A percentile compares a stretch with the other conserved stretches of the same genome.
Conservation (phyloP, 768 basidiomycete genomes). For the Pulveroboletus sp. region DNA sequence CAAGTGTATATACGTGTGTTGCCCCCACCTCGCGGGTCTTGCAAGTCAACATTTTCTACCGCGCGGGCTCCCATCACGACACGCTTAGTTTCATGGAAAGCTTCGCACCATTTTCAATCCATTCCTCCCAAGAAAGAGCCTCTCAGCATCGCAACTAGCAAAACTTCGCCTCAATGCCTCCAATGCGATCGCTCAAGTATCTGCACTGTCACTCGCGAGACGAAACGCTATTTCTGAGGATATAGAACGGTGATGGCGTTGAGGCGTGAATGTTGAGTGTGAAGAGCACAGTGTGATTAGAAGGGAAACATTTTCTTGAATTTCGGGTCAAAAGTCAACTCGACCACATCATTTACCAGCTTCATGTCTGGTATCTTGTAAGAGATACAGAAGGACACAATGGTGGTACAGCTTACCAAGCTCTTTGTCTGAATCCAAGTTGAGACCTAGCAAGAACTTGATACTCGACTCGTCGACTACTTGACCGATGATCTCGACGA, state of each 20-base stretch:
- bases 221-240: not conserved
- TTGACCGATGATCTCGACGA: slow-evolving; percentile 62
- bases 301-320: slow-evolving; percentile 48
- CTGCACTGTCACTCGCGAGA: no score
- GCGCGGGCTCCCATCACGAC: no score
- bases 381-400: not conserved
- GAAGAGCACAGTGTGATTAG: slow-evolving; percentile 1
- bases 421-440: slow-evolving; percentile 48
- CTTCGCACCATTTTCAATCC: slow-evolving; percentile 42
- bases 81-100: slow-evolving; percentile 24
- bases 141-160: slow-evolving; percentile 47
- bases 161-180: no score
- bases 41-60: no score
- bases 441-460: slow-evolving; percentile 45
- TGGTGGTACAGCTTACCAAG: slow-evolving; percentile 46
- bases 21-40: no score
- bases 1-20: no score
- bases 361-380: slow-evolving; percentile 43
- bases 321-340: slow-evolving; percentile 54
- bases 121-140: slow-evolving; percentile 51
- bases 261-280: not conserved
- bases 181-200: no score
- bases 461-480: slow-evolving; percentile 53
- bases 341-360: slow-evolving; percentile 57
- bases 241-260: not conserved